Evolutionary conservation across 345 rosid genomes (phyloP).

Genomic region (Zanthoxylum bungeanum): DNA sequence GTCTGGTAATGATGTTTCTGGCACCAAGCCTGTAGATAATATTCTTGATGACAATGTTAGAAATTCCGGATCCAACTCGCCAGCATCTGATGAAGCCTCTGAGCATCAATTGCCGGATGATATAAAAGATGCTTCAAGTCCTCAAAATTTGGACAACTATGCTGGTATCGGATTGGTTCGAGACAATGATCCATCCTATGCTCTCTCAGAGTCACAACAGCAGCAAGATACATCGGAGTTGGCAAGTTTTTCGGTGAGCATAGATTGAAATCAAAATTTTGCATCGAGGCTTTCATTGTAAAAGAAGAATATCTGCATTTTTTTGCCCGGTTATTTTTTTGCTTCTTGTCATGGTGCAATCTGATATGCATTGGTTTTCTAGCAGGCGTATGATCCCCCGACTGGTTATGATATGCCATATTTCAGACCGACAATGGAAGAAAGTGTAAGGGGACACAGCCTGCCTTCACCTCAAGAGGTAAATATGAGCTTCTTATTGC

Average conservation of each 20-base stretch:
- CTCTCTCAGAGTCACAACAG: slow-evolving; percentile 57
- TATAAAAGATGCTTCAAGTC: slow-evolving; percentile 43
- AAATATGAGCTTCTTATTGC: slow-evolving; percentile 12
- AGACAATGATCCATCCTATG: slow-evolving; percentile 49
- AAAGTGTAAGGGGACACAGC: slow-evolving; percentile 53
- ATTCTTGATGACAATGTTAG: slow-evolving; percentile 45
- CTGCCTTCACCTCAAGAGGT: slow-evolving; percentile 79
- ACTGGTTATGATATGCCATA: slow-evolving; percentile 67
- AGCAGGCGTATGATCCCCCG: slow-evolving; percentile 63
- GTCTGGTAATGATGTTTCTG: slow-evolving; percentile 39
- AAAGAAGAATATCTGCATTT: not conserved
- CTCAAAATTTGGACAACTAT: slow-evolving; percentile 54
- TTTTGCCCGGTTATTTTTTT: not conserved
- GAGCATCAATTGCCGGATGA: slow-evolving; percentile 62
- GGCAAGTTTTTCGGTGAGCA: slow-evolving; percentile 58
- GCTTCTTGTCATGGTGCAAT: not conserved
- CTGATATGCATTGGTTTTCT: slow-evolving; percentile 14
- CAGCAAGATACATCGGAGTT: slow-evolving; percentile 64
- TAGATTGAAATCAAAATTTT: not conserved
- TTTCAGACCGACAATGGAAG: slow-evolving; percentile 67
- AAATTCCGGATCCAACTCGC: slow-evolving; percentile 59
- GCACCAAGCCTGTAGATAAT: slow-evolving; percentile 41
- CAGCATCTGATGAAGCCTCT: slow-evolving; percentile 45
- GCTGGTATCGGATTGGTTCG: slow-evolving; percentile 54
- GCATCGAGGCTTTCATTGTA: not conserved